Evolutionary conservation across 2,329 filamentous ascomycete genomes (phyloP).

Genomic region (Diaporthe ilicicola): DNA sequence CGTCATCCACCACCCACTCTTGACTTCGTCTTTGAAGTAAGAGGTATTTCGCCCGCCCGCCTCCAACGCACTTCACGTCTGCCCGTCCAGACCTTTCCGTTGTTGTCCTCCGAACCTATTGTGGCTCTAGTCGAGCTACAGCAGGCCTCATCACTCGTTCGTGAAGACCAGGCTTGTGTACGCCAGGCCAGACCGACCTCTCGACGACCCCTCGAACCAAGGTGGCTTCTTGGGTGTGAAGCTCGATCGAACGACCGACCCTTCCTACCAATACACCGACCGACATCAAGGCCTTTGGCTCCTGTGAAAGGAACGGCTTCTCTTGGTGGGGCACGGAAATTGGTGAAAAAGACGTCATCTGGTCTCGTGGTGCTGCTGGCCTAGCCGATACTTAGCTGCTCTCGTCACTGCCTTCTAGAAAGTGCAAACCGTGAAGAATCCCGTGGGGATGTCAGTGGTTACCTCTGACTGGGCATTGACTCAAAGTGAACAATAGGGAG

Average conservation of each 20-base stretch:
- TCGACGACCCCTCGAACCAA: not conserved
- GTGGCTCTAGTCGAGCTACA: slow-evolving; percentile 23
- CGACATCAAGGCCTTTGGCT: not conserved
- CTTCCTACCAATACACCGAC: not conserved
- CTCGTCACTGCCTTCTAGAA: slow-evolving; percentile 7
- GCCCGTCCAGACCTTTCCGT: not conserved
- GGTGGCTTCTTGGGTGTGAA: not conserved
- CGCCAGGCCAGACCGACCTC: not conserved
- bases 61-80: not conserved
- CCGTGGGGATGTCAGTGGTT: slow-evolving; percentile 7
- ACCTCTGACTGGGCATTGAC: slow-evolving; percentile 30
- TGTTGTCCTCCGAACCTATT: not conserved
- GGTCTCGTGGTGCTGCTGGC: not conserved
- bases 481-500: slow-evolving; percentile 27
- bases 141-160: not conserved
- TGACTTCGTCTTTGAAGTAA: slow-evolving; percentile 10
- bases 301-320: not conserved
- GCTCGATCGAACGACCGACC: not conserved
- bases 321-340: slow-evolving; percentile 3
- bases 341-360: not conserved
- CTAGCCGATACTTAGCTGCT: not conserved
- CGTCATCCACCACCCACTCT: slow-evolving; percentile 8
- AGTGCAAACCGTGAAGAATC: slow-evolving; percentile 14
- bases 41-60: not conserved
- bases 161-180: not conserved